Conservation (phyloP, 306 rosid species). For the Cercis canadensis region DNA sequence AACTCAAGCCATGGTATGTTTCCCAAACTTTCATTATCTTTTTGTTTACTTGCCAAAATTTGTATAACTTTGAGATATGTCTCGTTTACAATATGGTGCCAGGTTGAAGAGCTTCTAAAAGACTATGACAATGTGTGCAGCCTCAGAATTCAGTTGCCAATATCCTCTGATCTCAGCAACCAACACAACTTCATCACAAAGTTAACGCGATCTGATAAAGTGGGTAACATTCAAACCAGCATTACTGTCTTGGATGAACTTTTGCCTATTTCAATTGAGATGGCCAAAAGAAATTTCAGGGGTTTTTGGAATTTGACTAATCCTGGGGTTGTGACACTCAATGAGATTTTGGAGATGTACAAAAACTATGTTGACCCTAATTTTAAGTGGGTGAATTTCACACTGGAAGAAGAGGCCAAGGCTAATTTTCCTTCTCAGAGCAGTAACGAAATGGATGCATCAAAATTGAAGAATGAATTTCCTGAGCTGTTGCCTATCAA, state of each 20-base stretch:
- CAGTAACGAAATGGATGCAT: constrained; percentile 48
- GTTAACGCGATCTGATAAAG: constrained; percentile 54
- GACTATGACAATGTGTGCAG: constrained; percentile 71
- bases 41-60: not conserved
- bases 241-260: constrained; percentile 68
- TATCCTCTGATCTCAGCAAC: constrained; percentile 60
- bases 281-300: constrained; percentile 57
- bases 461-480: constrained; percentile 37
- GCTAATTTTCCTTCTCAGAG: constrained; percentile 52
- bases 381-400: constrained; percentile 59
- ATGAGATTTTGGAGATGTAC: constrained; percentile 73
- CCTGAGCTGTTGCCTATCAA: constrained; percentile 25
- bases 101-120: constrained; percentile 66
- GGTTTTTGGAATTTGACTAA: constrained; percentile 72
- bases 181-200: constrained; percentile 65
- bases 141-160: constrained; percentile 61
- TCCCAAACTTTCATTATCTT: not conserved
- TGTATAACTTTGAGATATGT: not conserved
- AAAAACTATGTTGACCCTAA: constrained; percentile 54
- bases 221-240: constrained; percentile 59
- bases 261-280: constrained; percentile 63
- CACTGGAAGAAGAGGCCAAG: constrained; percentile 52
- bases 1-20: constrained; percentile 57
- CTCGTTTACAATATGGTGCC: constrained; percentile 16
- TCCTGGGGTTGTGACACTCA: constrained; percentile 62